phyloP scores from a whole-genome alignment of 2,329 filamentous ascomycete species.

The Xylaria sp. region DNA sequence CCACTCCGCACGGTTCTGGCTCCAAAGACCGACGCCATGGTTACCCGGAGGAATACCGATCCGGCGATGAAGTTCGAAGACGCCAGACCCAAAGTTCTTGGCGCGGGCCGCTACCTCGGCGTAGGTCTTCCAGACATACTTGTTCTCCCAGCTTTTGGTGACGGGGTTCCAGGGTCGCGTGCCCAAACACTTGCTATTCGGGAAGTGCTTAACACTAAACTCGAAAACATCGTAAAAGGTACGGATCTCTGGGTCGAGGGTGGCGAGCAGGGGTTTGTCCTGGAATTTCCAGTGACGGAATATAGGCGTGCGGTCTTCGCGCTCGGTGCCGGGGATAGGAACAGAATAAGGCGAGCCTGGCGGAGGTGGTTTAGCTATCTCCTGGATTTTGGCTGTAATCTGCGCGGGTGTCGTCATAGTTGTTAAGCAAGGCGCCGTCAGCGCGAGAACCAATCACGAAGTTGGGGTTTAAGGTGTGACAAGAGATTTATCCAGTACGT shows the following conservation, averaged over 20 bases:
- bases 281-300: constrained; percentile 86
- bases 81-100: constrained; percentile 84
- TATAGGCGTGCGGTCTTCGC: constrained; percentile 75
- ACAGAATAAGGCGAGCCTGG: constrained; percentile 82
- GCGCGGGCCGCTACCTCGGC: constrained; percentile 79
- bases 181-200: constrained; percentile 80
- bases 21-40: constrained; percentile 85
- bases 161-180: constrained; percentile 79
- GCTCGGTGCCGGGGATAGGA: constrained; percentile 77
- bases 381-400: constrained; percentile 56
- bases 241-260: constrained; percentile 74
- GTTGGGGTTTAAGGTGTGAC: constrained; percentile 22
- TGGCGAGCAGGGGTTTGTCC: constrained; percentile 75
- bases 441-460: constrained; percentile 22
- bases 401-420: constrained; percentile 48
- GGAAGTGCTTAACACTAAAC: constrained; percentile 67
- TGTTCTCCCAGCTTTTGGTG: constrained; percentile 76
- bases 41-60: constrained; percentile 73
- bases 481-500: constrained; percentile 1
- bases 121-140: constrained; percentile 87
- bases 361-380: constrained; percentile 71
- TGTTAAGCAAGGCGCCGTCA: constrained; percentile 7
- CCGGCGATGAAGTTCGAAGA: constrained; percentile 82
- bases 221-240: constrained; percentile 88
- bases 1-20: constrained; percentile 89